Conservation (phyloP, 176 grass and related monocot species). For the Aegilops sharonensis region DNA sequence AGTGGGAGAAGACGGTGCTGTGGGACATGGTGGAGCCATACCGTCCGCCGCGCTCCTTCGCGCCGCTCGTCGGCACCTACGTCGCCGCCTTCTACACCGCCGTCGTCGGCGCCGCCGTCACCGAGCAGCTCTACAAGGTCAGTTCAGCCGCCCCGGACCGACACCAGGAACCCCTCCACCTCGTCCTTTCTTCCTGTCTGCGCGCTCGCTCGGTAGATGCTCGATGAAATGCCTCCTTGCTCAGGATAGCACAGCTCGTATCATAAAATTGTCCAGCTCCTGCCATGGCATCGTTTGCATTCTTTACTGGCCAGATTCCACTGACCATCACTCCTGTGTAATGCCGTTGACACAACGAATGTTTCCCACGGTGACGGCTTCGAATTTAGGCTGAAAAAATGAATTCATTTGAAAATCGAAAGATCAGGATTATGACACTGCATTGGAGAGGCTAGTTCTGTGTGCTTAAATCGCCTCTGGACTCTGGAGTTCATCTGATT, state of each 20-base stretch:
- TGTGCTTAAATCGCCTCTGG: background rate
- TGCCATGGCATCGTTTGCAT: too few species aligned
- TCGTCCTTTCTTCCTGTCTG: background rate
- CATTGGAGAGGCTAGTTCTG: background rate
- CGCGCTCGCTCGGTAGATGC: background rate
- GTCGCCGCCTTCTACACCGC: conserved; percentile 95
- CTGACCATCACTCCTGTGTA: too few species aligned
- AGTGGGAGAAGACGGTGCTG: conserved; percentile 92
- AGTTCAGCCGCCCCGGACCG: background rate
- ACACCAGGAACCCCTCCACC: background rate
- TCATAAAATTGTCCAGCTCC: too few species aligned
- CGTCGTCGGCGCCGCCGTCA: conserved; percentile 70
- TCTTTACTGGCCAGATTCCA: too few species aligned
- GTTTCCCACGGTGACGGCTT: too few species aligned
- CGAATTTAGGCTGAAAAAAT: too few species aligned
- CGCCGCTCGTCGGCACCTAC: conserved; percentile 73
- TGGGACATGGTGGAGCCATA: conserved; percentile 99
- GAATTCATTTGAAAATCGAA: background rate
- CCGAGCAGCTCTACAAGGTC: conserved; percentile 96
- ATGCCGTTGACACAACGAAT: too few species aligned
- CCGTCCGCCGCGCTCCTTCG: conserved; percentile 66
- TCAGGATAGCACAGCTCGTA: background rate
- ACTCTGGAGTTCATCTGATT: background rate
- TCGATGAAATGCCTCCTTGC: conserved; percentile 31
- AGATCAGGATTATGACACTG: background rate